These are phyloP conservation scores for Neoarthrinium moseri DNA, from an alignment of 2,329 filamentous ascomycete genomes.

Conservation along the genomic window DNA sequence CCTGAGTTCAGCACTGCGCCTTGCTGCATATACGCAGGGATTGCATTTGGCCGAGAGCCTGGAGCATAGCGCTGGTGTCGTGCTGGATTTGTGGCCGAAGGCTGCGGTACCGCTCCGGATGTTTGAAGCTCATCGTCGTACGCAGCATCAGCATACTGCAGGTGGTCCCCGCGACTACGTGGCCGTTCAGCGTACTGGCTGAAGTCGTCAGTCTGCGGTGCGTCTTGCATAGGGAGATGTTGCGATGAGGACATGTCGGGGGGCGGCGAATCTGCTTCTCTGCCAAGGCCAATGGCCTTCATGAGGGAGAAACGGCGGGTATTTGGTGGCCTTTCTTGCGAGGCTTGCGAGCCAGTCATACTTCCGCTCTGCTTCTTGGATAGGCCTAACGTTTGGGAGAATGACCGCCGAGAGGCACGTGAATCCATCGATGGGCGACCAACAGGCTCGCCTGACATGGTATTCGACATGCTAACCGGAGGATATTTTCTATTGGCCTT, in stretches of 20 bases:
- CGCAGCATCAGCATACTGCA: conserved; percentile 33
- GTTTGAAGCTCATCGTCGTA: conserved; percentile 35
- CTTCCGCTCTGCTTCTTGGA: conserved; percentile 71
- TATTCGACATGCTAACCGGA: conserved; percentile 84
- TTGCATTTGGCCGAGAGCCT: conserved; percentile 39
- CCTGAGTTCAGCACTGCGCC: conserved; percentile 46
- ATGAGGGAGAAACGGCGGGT: conserved; percentile 70
- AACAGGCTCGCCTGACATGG: conserved; percentile 53
- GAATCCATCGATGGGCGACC: conserved; percentile 70
- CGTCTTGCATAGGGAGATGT: conserved; percentile 52
- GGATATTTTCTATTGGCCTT: conserved; percentile 76
- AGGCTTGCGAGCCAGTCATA: conserved; percentile 54
- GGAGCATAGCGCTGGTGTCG: conserved; percentile 43
- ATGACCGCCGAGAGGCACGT: conserved; percentile 63
- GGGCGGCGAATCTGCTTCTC: conserved; percentile 48
- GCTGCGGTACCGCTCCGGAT: conserved; percentile 21
- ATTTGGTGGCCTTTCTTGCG: conserved; percentile 50
- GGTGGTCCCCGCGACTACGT: conserved; percentile 10
- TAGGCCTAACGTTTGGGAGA: conserved; percentile 57
- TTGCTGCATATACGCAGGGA: conserved; percentile 47
- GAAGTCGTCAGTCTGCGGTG: conserved; percentile 35
- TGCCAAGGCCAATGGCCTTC: conserved; percentile 61
- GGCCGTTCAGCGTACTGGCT: conserved; percentile 31
- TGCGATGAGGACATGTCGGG: conserved; percentile 52
- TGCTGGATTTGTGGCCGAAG: conserved; percentile 29